These are phyloP conservation scores for Aureobasidium sp. DNA, from an alignment of 2,329 filamentous ascomycete genomes.

Conservation along the genomic window DNA sequence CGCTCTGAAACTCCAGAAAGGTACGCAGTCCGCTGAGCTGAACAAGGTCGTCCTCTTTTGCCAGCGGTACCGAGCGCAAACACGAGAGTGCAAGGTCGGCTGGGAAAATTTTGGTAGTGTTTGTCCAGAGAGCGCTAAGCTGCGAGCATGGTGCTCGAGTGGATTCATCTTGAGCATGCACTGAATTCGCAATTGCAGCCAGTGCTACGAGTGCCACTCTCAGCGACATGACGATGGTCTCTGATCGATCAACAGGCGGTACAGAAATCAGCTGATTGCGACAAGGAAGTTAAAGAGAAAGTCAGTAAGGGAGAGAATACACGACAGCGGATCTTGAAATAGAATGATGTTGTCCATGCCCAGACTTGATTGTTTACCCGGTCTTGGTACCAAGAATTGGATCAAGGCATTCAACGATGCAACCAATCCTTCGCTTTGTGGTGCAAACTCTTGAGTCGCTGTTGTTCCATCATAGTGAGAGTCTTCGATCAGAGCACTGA, in stretches of 20 bases:
- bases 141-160: neutral
- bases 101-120: neutral
- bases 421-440: neutral
- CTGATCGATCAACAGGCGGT: neutral
- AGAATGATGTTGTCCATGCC: neutral
- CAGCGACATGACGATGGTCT: neutral
- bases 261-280: neutral
- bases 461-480: neutral
- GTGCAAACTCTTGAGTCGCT: neutral
- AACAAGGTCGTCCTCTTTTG: slow-evolving; percentile 27
- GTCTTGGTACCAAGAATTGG: neutral
- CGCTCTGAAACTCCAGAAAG: slow-evolving; percentile 34
- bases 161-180: neutral
- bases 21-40: slow-evolving; percentile 31
- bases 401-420: neutral
- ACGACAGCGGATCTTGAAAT: neutral
- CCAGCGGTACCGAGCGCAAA: slow-evolving; percentile 32
- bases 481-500: neutral
- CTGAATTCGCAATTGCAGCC: neutral
- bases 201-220: neutral
- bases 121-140: neutral
- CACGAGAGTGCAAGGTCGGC: slow-evolving; percentile 22
- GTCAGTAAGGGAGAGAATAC: neutral
- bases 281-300: neutral
- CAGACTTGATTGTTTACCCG: neutral